Evolutionary conservation across 2,329 filamentous ascomycete genomes (phyloP), one percentile per base, ranked within the genome.

Genomic region (Alternaria postmessia): DNA sequence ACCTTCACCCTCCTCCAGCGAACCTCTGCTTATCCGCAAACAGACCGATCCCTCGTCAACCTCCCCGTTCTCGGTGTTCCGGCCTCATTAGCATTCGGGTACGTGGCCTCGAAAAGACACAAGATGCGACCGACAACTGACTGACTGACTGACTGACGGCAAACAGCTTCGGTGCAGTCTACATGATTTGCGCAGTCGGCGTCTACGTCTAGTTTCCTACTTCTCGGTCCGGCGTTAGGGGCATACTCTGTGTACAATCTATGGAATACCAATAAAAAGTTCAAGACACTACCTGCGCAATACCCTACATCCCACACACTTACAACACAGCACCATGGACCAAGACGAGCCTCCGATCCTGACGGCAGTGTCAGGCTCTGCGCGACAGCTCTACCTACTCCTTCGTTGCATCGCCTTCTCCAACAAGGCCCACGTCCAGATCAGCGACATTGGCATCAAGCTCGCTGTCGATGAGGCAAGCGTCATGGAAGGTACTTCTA

Each of bases 171-270:
- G 95, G 95, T 71, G 90, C 94, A 51, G 93, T 99, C 46, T 97
- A 95, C 82, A 97, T 97, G 91, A 98, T 99, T 82, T 99, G 95
- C 82, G 95, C 94, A 62, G 95, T 95, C 78, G 95, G 95, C 79
- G 95, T 99, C 77, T 98, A 99, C 89, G 93, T 99, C 80, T 99
- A 88, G 81, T 69, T 71, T 69, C 62, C 62, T 62, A 66, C 63
- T 54, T 62, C 53, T 64, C 66, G 61, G 61, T 59, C 64, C 64
- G 71, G 71, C 73, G 71, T 74, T 75, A 60, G 69, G 65, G 61
- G 47, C 61, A 65, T 63, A 51, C 34, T 59, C 47, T 56, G 63
- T 73, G 67, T 73, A 72, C 78, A 77, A 70, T 78, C 66, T 78
- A 76, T 69, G 69, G 73, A 71, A 75, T 78, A 78, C 69, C 69